Evolutionary conservation across 139 green algal species (phyloP).

Genomic region (Astrephomene gubernaculifera): DNA sequence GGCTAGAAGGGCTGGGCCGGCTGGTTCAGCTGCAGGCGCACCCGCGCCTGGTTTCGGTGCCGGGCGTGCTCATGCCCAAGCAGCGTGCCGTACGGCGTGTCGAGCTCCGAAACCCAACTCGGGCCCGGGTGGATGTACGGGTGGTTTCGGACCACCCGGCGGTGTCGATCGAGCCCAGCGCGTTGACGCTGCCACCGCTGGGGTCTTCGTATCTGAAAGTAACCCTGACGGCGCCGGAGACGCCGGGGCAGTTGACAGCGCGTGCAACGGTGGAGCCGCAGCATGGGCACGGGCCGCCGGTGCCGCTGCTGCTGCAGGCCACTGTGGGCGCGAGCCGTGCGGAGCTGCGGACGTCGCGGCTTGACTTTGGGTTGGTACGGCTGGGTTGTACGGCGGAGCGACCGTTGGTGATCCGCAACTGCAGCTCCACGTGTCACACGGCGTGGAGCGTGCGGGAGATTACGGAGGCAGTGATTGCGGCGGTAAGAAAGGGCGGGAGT

Average conservation of each 20-base stretch:
- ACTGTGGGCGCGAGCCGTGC: conserved; percentile 26
- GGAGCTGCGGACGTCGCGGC: conserved; percentile 13
- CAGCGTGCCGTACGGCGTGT: background rate
- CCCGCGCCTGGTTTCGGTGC: conserved; percentile 40
- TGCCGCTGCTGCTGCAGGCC: conserved; percentile 32
- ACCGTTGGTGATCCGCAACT: conserved; percentile 50
- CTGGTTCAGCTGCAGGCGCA: conserved; percentile 34
- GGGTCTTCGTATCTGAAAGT: background rate
- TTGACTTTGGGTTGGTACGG: conserved; percentile 59
- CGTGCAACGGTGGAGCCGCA: background rate
- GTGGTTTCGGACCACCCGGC: background rate
- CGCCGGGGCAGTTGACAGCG: background rate
- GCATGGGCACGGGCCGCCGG: conserved; percentile 6
- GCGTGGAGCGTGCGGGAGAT: conserved; percentile 52
- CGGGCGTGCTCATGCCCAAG: conserved; percentile 48
- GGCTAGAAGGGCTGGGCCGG: conserved; percentile 57
- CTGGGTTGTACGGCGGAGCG: conserved; percentile 24
- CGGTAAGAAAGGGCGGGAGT: background rate
- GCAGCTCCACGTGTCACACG: conserved; percentile 38
- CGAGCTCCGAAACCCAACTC: conserved; percentile 48
- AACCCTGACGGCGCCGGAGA: conserved; percentile 9
- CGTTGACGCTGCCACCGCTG: conserved; percentile 2
- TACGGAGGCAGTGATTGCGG: conserved; percentile 5
- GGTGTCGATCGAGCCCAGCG: background rate
- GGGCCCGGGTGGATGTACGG: conserved; percentile 31